phyloP scores from a whole-genome alignment of 768 basidiomycete genomes.

The Lentinula raphanica region DNA sequence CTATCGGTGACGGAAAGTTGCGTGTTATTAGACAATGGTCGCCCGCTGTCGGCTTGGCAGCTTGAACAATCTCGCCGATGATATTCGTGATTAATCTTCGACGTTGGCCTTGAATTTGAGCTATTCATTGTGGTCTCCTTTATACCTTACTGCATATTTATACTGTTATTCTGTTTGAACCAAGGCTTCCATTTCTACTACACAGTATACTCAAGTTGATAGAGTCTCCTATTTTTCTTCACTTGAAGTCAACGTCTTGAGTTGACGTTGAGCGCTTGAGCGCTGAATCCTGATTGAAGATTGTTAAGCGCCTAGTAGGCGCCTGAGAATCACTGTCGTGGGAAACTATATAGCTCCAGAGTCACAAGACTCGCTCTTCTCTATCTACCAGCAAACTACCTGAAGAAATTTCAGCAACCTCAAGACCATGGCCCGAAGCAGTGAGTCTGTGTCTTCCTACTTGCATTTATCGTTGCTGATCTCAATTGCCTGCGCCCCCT shows the following conservation, averaged over 20 bases:
- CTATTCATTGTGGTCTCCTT: neutral
- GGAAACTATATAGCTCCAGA: neutral
- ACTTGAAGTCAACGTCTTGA: too few species aligned
- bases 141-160: neutral
- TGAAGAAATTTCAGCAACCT: conserved; percentile 20
- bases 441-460: conserved; percentile 38
- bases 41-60: neutral
- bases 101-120: too few species aligned
- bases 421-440: conserved; percentile 75
- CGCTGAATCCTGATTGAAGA: too few species aligned
- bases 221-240: too few species aligned
- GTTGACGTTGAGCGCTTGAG: too few species aligned
- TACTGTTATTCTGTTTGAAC: neutral
- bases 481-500: neutral
- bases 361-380: neutral
- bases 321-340: neutral
- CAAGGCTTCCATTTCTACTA: neutral
- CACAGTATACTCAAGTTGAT: too few species aligned
- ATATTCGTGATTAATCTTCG: too few species aligned
- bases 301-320: neutral
- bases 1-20: neutral
- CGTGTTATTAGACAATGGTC: neutral
- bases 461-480: neutral
- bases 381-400: conserved; percentile 7
- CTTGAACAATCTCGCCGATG: neutral